Evolutionary conservation across 1,284 basidiomycete genomes (phyloP).

Genomic region (Meripilus lineatus): DNA sequence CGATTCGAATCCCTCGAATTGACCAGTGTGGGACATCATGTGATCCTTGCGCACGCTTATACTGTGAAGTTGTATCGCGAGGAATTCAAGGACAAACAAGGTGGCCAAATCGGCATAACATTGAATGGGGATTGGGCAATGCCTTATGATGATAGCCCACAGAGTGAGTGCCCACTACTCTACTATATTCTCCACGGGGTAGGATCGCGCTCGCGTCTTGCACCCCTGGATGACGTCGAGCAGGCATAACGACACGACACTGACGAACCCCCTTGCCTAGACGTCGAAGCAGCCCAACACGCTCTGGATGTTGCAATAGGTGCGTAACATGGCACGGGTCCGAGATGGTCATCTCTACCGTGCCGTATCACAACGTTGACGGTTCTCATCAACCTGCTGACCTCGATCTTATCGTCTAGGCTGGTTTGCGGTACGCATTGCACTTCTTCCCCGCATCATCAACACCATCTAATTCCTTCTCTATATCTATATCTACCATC

Average conservation of each 20-base stretch:
- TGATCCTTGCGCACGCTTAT: constrained; percentile 67
- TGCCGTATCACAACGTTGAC: constrained; percentile 4
- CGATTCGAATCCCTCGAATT: not conserved
- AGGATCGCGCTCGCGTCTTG: no score
- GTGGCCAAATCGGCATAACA: constrained; percentile 69
- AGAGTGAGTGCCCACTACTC: constrained; percentile 30
- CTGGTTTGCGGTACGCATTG: constrained; percentile 52
- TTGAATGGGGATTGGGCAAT: constrained; percentile 46
- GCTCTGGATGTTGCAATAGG: constrained; percentile 64
- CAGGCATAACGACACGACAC: no score
- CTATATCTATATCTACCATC: not conserved
- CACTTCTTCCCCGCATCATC: not conserved
- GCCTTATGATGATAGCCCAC: constrained; percentile 42
- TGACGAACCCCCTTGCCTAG: constrained; percentile 30
- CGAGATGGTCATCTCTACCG: constrained; percentile 3
- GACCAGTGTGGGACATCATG: constrained; percentile 57
- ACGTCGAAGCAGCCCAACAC: constrained; percentile 59
- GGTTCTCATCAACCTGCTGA: constrained; percentile 14
- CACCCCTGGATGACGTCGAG: no score
- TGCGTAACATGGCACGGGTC: constrained; percentile 24
- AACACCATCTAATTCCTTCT: not conserved
- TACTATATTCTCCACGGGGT: no score
- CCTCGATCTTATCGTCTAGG: constrained; percentile 29
- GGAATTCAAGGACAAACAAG: constrained; percentile 49
- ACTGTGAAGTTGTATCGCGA: constrained; percentile 62